Base-by-base conservation (phyloP, 176 grass and related monocot species). In the Miscanthus lutarioriparius region DNA sequence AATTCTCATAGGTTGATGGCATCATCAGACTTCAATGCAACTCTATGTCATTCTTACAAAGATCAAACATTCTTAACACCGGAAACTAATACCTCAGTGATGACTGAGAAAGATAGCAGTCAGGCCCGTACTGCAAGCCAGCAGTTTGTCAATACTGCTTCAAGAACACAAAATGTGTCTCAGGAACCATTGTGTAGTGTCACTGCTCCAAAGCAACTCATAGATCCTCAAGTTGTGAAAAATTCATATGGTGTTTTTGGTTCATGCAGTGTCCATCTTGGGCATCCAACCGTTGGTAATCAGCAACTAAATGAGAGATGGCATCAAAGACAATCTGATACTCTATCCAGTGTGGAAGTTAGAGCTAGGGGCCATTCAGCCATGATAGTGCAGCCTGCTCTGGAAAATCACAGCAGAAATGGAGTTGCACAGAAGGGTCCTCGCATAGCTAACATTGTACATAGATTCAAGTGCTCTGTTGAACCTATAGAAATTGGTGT, bases 401-500 rank as follows among this genome's bases (percentile, higher is more conserved):
- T 87, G 75, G 84, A 90, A 79, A 87, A 81, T 76, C 85, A 71
- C 35, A 88, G 14, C 82, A 91, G 77, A 77, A 84, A 77, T 91
- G 89, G 66, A 84, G 81, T 83, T 86, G 75, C 58, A 30, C 92
- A 90, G 26, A 92, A 83, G 80, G 93, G 96, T 58, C 96, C 96
- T 86, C 87, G 91, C 39, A 90, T 98, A 69, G 96, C 93, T 33
- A 98, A 90, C 61, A 89, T 98, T 63, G 93, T 98, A 43, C 80
- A 92, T 56, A 90, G 91, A 72, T 88, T 92, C 43, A 98, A 90
- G 59, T 92, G 83, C 43, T 87, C 48, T 28, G 96, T 95, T 80
- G 96, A 98, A 87, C 89, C 80, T 90, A 75, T 98, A 35, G 93
- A 93, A 78, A 90, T 93, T 92, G 96, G 96, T 71, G 49, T 77